phyloP scores from a whole-genome alignment of 1,284 basidiomycete species.

The Coniophora puteana region DNA sequence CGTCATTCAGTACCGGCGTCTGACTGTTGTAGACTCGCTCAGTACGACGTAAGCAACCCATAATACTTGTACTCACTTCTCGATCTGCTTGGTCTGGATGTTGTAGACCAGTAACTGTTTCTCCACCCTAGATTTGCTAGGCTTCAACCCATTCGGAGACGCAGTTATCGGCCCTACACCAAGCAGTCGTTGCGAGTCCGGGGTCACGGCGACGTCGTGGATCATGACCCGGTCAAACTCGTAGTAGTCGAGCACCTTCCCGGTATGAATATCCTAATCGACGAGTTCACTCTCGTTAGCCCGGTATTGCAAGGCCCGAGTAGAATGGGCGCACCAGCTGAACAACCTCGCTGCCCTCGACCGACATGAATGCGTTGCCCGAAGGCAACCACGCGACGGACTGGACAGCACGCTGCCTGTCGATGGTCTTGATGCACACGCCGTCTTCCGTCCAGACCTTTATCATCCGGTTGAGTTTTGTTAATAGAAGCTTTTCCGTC shows the following conservation, averaged over 20 bases:
- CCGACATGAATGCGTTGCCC: constrained; percentile 41
- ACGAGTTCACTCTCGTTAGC: too few species aligned
- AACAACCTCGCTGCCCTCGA: constrained; percentile 41
- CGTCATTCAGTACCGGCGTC: constrained; percentile 68
- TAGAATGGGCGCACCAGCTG: constrained; percentile 34
- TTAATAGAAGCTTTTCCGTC: constrained; percentile 52
- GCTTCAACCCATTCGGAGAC: constrained; percentile 58
- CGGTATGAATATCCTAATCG: too few species aligned
- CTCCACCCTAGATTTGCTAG: constrained; percentile 66
- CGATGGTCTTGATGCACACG: constrained; percentile 62
- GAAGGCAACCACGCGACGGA: constrained; percentile 64
- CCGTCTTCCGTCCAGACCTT: constrained; percentile 74
- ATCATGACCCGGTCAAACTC: constrained; percentile 58
- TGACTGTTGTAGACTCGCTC: constrained; percentile 36
- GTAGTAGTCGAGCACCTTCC: constrained; percentile 50
- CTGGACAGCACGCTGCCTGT: constrained; percentile 51
- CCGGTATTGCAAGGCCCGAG: too few species aligned
- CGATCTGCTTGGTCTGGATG: constrained; percentile 55
- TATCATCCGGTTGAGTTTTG: constrained; percentile 57
- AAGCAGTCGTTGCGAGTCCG: constrained; percentile 56
- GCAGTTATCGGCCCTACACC: constrained; percentile 62
- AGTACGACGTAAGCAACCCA: constrained; percentile 3
- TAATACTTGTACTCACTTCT: constrained; percentile 46
- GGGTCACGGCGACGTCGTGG: constrained; percentile 67
- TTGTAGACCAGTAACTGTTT: constrained; percentile 73